Base-by-base conservation (phyloP, 208 protist genomes). In the Trypanosoma vivax region DNA sequence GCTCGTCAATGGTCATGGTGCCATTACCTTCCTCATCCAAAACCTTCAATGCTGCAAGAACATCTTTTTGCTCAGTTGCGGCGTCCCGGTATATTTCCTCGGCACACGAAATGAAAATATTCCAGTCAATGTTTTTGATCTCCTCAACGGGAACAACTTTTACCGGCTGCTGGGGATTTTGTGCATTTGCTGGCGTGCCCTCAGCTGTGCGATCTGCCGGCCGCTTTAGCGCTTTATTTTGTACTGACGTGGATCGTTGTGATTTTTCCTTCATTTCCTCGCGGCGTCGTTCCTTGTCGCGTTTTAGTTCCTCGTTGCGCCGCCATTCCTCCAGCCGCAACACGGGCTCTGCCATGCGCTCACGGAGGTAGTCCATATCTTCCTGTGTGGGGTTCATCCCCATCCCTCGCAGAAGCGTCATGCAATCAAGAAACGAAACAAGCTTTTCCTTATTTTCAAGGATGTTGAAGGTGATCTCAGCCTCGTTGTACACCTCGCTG, bases 81-180 rank as follows among this genome's bases (percentile, higher is more conserved):
- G 69, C 42, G 27, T 94, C 81, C 29, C 83, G 74, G 34, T 85
- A 94, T 42, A 94, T 73, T 50, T 78, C 71, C 50, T 94, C 82
- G 0, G 73, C 66, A 69, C 83, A 94, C 21, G 76, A 76, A 35
- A 94, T 91, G 54, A 94, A 94, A 40, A 94, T 94, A 60, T 94
- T 91, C 83, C 88, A 94, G 58, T 94, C 88, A 49, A 94, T 91
- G 50, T 94, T 94, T 34, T 94, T 94, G n/a, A 94, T 79, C 53
- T 94, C 83, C 63, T 94, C 88, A 6, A 71, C 69, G 0, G 83
- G 81, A 23, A 80, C 72, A 39, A 80, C 74, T 41, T 86, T 88
- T 5, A 74, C 70, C 19, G 39, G 58, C 29, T 64, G 48, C 16
- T 58, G 58, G 4, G 41, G 52, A n/a, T 55, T 21, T 48, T 69